Percentiles rank a stretch among this genome's conserved stretches.
Conservation (phyloP, 768 basidiomycete species). For the Mycena leptocephala region DNA sequence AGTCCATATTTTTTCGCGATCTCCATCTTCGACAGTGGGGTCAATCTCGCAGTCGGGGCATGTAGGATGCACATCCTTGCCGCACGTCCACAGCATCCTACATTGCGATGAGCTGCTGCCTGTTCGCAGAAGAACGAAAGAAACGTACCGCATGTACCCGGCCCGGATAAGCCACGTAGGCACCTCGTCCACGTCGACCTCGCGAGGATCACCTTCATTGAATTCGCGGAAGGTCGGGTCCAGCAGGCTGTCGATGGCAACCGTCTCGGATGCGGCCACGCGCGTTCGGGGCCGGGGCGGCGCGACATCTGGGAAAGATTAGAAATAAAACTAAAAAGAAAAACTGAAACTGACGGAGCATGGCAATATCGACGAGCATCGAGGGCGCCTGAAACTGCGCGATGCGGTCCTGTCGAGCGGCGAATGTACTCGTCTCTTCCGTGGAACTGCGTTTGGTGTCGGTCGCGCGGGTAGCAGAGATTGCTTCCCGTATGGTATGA, state of each 20-base stretch:
- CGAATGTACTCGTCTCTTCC: not conserved
- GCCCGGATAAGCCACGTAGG: not conserved
- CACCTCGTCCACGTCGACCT: not conserved
- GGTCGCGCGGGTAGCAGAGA: not conserved
- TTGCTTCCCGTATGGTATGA: not conserved
- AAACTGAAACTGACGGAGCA: not conserved
- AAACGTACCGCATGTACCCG: not conserved
- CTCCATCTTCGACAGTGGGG: too few relatives aligned
- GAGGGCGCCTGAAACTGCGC: not conserved
- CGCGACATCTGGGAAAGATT: not conserved
- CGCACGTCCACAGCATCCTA: too few relatives aligned
- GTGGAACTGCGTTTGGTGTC: not conserved
- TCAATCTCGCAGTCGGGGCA: too few relatives aligned
- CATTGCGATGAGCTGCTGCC: too few relatives aligned
- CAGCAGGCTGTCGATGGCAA: not conserved
- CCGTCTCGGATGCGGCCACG: not conserved
- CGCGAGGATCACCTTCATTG: not conserved
- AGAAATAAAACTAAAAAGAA: not conserved
- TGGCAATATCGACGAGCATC: not conserved
- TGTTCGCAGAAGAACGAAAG: not conserved
- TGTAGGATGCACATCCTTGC: too few relatives aligned
- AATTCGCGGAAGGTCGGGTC: not conserved
- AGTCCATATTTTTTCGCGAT: too few relatives aligned
- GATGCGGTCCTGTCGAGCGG: not conserved
- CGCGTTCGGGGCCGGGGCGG: not conserved